Percentiles rank a stretch among this genome's conserved stretches.
Evolutionary conservation across 1,284 basidiomycete species (phyloP).

Genomic region (Malassezia vespertilionis): DNA sequence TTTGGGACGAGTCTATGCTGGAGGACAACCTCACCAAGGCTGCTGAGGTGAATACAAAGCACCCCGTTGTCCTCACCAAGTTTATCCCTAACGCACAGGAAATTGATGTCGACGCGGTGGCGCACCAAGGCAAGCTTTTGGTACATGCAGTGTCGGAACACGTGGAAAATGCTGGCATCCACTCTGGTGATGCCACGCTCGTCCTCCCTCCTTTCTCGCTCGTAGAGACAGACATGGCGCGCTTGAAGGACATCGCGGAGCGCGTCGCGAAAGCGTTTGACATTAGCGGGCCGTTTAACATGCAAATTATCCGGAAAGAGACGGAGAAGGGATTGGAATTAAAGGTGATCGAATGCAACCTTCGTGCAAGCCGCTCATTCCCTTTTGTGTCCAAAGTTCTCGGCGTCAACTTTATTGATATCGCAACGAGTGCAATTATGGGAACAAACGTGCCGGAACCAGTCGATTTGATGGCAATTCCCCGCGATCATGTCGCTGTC

Average conservation of each 20-base stretch:
- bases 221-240: slow-evolving; percentile 62
- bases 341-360: slow-evolving; percentile 98
- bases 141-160: slow-evolving; percentile 95
- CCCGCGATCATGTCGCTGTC: slow-evolving; percentile 86
- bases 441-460: slow-evolving; percentile 80
- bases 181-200: slow-evolving; percentile 95
- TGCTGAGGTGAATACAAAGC: slow-evolving; percentile 85
- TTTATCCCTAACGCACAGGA: slow-evolving; percentile 97
- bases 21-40: slow-evolving; percentile 89
- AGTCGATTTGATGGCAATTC: slow-evolving; percentile 80
- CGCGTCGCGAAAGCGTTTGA: slow-evolving; percentile 90
- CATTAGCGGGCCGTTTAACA: slow-evolving; percentile 97
- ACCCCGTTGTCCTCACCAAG: slow-evolving; percentile 96
- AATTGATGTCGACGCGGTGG: slow-evolving; percentile 95
- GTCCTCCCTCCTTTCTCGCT: slow-evolving; percentile 93
- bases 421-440: slow-evolving; percentile 83
- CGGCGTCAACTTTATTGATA: slow-evolving; percentile 91
- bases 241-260: slow-evolving; percentile 79
- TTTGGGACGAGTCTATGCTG: slow-evolving; percentile 77
- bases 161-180: slow-evolving; percentile 96
- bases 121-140: slow-evolving; percentile 82
- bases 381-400: slow-evolving; percentile 98
- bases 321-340: slow-evolving; percentile 57
- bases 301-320: slow-evolving; percentile 93
- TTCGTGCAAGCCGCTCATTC: slow-evolving; percentile 94